Base-by-base conservation (phyloP, 768 basidiomycete species). In the Lentinula edodes region DNA sequence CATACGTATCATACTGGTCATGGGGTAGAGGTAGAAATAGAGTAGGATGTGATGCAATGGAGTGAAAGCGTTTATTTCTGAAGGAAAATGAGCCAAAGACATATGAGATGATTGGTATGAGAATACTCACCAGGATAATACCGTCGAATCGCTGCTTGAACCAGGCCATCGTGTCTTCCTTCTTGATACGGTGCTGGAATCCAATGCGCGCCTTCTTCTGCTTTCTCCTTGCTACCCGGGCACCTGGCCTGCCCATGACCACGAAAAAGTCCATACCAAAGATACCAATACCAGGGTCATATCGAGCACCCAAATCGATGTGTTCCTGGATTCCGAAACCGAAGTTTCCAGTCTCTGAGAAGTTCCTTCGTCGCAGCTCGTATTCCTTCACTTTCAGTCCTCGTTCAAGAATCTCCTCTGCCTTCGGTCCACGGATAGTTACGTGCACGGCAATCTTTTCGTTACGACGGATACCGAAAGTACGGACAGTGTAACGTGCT, bases 361-460 rank as follows among this genome's bases (percentile, higher is more conserved):
- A 98, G 88, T 98, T 98, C 76, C 85, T 87, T 78, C 93, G 91
- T 73, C 88, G 86, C 76, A 99, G 80, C 81, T 99, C 97, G 84
- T 99, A 98, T 80, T 99, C 97, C 86, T 99, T 99, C 72, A 98
- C 97, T 78, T 98, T 99, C 76, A 99, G 83, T 51, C 95, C 96
- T 69, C 96, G 93, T 82, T 99, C 96, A 69, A 99, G 83, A 74
- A 98, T 98, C 77, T 99, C 96, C 85, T 98, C 96, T 41, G 96
- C 96, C 80, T 99, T 99, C 68, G 96, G 96, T 34, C 96, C 96
- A 69, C 96, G 93, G 80, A 99, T 97, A 74, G 96, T 99, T 71
- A 95, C 94, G 78, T 95, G 94, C 66, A 93, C 92, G 53, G 96
- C 96, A 74, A 98, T 99, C 86, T 99, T 99, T 81, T 99, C 96